Evolutionary conservation across 2,329 filamentous ascomycete genomes (phyloP).

Genomic region (Zymoseptoria pseudotritici): DNA sequence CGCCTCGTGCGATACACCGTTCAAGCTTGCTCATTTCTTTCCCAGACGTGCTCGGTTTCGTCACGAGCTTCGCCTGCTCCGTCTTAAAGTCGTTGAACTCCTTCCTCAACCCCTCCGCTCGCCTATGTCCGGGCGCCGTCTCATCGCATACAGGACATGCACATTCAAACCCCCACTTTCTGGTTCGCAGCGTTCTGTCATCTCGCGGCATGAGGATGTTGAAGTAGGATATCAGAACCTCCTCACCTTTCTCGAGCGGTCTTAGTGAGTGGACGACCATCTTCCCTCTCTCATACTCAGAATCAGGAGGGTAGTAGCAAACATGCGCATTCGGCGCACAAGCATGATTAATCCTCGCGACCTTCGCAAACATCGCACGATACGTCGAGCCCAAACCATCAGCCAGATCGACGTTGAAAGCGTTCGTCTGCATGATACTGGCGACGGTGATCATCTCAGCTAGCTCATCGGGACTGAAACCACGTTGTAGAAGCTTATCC

Average conservation of each 20-base stretch:
- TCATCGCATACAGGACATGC: constrained; percentile 14
- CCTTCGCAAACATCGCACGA: constrained; percentile 15
- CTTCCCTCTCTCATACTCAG: constrained; percentile 1
- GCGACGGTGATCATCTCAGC: constrained; percentile 14
- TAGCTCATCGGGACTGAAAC: constrained; percentile 4
- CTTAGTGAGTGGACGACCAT: constrained; percentile 17
- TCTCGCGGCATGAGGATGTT: constrained; percentile 14
- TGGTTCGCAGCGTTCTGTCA: constrained; percentile 12
- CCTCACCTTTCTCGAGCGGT: constrained; percentile 11
- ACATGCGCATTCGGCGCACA: constrained; percentile 20
- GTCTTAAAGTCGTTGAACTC: constrained; percentile 9
- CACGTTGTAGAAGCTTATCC: constrained; percentile 14
- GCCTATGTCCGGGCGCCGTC: not conserved
- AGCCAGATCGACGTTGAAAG: constrained; percentile 18
- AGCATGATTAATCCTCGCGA: constrained; percentile 20
- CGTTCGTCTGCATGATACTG: constrained; percentile 20
- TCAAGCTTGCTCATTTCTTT: constrained; percentile 4
- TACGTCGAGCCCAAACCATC: constrained; percentile 11
- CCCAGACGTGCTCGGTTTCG: not conserved
- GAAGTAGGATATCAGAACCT: constrained; percentile 19
- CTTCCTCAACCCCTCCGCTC: constrained; percentile 6
- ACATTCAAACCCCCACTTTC: constrained; percentile 19
- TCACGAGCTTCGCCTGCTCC: constrained; percentile 5
- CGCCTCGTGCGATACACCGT: constrained; percentile 3
- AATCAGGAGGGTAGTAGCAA: constrained; percentile 12